Base-by-base conservation (phyloP, 73 alveolate species). In the Tetrahymena thermophila region DNA sequence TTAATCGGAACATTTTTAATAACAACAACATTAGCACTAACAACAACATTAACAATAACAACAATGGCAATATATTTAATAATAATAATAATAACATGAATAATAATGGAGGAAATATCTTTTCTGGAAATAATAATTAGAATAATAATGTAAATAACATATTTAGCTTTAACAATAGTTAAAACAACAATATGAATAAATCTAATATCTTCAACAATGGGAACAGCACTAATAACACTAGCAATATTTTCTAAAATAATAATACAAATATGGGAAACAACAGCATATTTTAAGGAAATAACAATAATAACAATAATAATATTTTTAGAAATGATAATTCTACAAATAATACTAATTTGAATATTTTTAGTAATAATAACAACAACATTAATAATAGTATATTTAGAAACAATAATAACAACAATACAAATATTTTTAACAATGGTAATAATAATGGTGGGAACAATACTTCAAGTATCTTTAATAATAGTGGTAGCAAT, bases 381-480 rank as follows among this genome's bases (percentile, higher is more conserved):
- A 93, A 34, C 14, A 93, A 31, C 57, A 93, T 21, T 50, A 93
- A 93, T 50, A 93, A 93, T 50, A 93, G 96, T 10, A 93, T 93
- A 8, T 42, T 34, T 9, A 93, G 94, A 10, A 44, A 44, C 93
- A 93, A 44, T n/a, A 93, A 44, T 35, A 43, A 43, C 44, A 40
- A 40, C 15, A 40, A 9, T 37, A 3, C 34, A 44, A 93, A 28
- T 43, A 93, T 44, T 19, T 43, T 44, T 93, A 56, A 37, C 19
- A 44, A 56, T 21, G 57, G 13, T 34, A 93, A 93, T 37, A 93
- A 93, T 35, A 93, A 93, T 28, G 43, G 43, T 50, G 55, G 19
- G 35, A 44, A 93, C 34, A 93, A 56, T 8, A 14, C 35, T 56
- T 42, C 85, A n/a, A 93, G 14, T 93, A 42, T 42, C 4, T 42